Base-by-base conservation (phyloP, 2,329 filamentous ascomycete genomes). In the Aspergillus pseudonomiae region DNA sequence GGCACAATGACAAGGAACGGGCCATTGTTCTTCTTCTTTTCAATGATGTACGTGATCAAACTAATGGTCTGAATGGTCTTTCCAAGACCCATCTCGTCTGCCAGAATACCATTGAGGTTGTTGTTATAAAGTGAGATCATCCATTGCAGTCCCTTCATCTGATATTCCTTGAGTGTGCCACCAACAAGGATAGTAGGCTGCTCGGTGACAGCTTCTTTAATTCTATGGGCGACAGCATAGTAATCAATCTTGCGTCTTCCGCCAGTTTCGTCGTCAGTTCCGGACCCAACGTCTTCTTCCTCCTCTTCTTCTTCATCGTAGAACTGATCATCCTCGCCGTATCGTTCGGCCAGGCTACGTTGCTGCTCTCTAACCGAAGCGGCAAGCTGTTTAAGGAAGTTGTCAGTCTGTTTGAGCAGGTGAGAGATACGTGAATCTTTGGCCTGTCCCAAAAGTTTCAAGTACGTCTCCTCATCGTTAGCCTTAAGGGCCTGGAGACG, bases 121-220 rank as follows among this genome's bases (percentile, higher is more conserved):
- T 99, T 99, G 89, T 99, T 99, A 86, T 98, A 99, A 16, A 99
- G 86, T 16, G 95, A 99, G 65, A 99, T 90, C 95, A 99, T 99
- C 95, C 95, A 99, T 79, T 99, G 94, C 55, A 99, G 83, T 86
- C 95, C 95, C 88, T 97, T 98, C 80, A 99, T 71, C 81, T 99
- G 95, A 80, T 99, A 99, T 78, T 99, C 95, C 79, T 99, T 99
- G 69, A 99, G 84, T 12, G 84, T 91, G 75, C 95, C 95, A 76
- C 95, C 95, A 67, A 98, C 93, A 65, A 99, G 86, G 50, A 96
- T 96, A 59, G 81, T 80, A 7, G 95, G 92, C 75, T 99, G 95
- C 65, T 85, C 84, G 1, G 87, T 91, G 71, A 99, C 90, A 68
- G 96, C 92, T 82, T 99, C 95, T 78, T 95, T 94, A 81, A 97